Conservation (phyloP, 331 rosid genomes). For the Quercus lobata region DNA sequence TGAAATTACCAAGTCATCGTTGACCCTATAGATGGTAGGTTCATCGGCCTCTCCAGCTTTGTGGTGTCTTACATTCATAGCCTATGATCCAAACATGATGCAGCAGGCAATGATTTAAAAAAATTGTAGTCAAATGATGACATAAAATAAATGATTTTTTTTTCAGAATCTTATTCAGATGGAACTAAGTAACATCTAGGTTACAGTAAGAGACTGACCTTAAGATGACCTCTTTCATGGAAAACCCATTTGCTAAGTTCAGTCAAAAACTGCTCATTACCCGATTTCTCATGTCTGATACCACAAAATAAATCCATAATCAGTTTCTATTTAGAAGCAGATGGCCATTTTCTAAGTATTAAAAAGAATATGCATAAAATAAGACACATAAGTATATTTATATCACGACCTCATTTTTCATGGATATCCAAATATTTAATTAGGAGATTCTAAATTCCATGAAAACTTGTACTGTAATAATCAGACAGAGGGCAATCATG, state of each 20-base stretch:
- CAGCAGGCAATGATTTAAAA: slow-evolving; percentile 1
- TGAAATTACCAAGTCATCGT: slow-evolving; percentile 74
- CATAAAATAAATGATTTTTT: slow-evolving; percentile 2
- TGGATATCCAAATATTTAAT: not conserved
- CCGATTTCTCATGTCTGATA: slow-evolving; percentile 76
- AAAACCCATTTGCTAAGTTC: slow-evolving; percentile 94
- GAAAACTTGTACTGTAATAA: not conserved
- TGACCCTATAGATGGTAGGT: slow-evolving; percentile 88
- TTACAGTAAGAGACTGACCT: slow-evolving; percentile 44
- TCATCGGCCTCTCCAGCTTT: slow-evolving; percentile 75
- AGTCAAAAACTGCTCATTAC: slow-evolving; percentile 79
- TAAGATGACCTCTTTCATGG: slow-evolving; percentile 96
- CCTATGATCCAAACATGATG: slow-evolving; percentile 37
- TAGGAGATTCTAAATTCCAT: not conserved
- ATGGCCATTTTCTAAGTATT: too few species aligned
- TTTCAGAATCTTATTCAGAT: not conserved
- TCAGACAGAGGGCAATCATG: not conserved
- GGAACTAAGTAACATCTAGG: not conserved
- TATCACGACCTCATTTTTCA: not conserved
- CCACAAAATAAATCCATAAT: slow-evolving; percentile 7
- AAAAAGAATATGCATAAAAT: not conserved
- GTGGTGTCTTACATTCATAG: slow-evolving; percentile 76
- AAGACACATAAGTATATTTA: not conserved
- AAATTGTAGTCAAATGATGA: slow-evolving; percentile 1
- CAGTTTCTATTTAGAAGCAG: not conserved